phyloP scores from a whole-genome alignment of 1,284 basidiomycete genomes.

The Peniophora sp. region DNA sequence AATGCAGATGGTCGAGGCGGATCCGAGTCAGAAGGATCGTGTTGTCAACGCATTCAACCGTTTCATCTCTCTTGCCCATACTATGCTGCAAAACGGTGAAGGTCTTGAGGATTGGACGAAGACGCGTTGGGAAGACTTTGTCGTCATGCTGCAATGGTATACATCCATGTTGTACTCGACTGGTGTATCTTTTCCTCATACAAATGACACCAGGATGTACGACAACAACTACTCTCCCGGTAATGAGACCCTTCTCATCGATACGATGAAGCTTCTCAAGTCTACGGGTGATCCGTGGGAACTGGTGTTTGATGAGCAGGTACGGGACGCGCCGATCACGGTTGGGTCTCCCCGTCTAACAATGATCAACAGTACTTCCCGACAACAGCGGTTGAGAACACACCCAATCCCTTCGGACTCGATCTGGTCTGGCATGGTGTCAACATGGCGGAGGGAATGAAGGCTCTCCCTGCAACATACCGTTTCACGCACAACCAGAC shows the following conservation, averaged over 20 bases:
- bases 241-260: constrained; percentile 40
- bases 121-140: constrained; percentile 54
- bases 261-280: constrained; percentile 48
- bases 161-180: constrained; percentile 2
- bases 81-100: constrained; percentile 42
- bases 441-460: constrained; percentile 52
- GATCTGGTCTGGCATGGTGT: constrained; percentile 43
- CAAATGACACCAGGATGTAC: constrained; percentile 32
- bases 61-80: constrained; percentile 46
- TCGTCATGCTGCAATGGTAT: constrained; percentile 45
- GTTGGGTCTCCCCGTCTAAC: background rate
- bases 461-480: constrained; percentile 46
- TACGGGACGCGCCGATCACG: constrained; percentile 3
- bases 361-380: constrained; percentile 32
- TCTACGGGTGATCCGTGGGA: constrained; percentile 48
- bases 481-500: constrained; percentile 49
- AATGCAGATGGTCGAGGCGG: constrained; percentile 45
- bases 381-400: constrained; percentile 21
- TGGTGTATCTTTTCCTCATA: background rate
- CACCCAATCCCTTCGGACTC: constrained; percentile 24
- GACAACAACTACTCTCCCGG: constrained; percentile 40
- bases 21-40: constrained; percentile 32
- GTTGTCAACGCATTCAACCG: constrained; percentile 43
- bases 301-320: constrained; percentile 23
- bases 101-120: constrained; percentile 46